phyloP scores from a whole-genome alignment of 2,329 filamentous ascomycete species.

The Tolypocladium pustulatum region DNA sequence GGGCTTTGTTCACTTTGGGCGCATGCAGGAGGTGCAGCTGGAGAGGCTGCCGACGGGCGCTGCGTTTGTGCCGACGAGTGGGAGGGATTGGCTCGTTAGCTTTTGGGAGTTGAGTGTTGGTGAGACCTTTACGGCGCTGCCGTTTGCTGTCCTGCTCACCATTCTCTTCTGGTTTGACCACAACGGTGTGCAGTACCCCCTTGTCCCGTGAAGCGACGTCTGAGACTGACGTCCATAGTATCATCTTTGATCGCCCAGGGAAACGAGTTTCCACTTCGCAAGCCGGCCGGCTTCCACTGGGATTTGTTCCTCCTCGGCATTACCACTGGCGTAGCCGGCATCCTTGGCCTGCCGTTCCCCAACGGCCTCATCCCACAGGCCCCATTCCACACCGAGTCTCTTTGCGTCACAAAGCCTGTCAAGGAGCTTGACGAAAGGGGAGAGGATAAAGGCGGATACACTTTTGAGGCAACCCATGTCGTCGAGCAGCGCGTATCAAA shows the following conservation, averaged over 20 bases:
- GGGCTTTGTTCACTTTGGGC: constrained; percentile 77
- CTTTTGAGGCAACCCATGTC: constrained; percentile 46
- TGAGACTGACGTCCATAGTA: constrained; percentile 32
- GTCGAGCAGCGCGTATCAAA: constrained; percentile 75
- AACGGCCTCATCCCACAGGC: constrained; percentile 79
- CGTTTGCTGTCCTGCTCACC: constrained; percentile 73
- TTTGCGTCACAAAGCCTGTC: constrained; percentile 56
- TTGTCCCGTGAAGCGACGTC: background rate
- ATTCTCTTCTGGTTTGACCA: constrained; percentile 87
- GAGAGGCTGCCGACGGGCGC: constrained; percentile 64
- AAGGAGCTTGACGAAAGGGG: constrained; percentile 43
- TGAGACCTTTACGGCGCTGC: constrained; percentile 76
- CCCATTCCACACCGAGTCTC: constrained; percentile 69
- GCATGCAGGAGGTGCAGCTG: constrained; percentile 62
- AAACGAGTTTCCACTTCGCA: constrained; percentile 69
- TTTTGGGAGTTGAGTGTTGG: constrained; percentile 69
- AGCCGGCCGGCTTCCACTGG: constrained; percentile 80
- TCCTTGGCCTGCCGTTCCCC: constrained; percentile 69
- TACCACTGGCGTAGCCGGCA: constrained; percentile 64
- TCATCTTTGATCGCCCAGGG: constrained; percentile 76
- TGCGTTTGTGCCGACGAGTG: constrained; percentile 68
- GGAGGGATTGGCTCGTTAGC: constrained; percentile 65
- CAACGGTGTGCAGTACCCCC: constrained; percentile 46
- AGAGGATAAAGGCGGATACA: constrained; percentile 44
- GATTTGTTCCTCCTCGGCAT: constrained; percentile 72